These are phyloP conservation scores for Lachancea meyersii DNA, from an alignment of 805 yeast species.

Conservation along the genomic window DNA sequence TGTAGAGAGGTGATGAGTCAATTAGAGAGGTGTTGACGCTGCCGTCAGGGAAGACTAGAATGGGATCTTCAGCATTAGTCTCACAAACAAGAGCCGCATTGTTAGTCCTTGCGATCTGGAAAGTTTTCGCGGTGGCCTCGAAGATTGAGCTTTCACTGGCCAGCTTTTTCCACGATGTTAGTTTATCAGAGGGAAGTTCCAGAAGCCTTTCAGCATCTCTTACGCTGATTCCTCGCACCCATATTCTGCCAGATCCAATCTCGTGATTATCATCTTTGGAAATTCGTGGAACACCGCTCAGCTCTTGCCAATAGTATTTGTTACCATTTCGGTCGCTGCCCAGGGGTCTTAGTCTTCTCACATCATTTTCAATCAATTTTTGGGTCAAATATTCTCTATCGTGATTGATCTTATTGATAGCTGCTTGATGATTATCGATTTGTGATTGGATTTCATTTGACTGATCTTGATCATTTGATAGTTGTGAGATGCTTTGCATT, in stretches of 20 bases:
- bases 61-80: slow-evolving; percentile 15
- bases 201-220: slow-evolving; percentile 39
- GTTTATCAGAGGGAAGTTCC: slow-evolving; percentile 24
- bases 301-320: slow-evolving; percentile 94
- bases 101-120: slow-evolving; percentile 19
- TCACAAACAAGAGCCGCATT: slow-evolving; percentile 15
- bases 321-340: slow-evolving; percentile 83
- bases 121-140: slow-evolving; percentile 24
- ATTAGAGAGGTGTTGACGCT: slow-evolving; percentile 12
- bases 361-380: slow-evolving; percentile 60
- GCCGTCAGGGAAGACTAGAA: slow-evolving; percentile 19
- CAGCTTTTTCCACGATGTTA: slow-evolving; percentile 27
- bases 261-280: slow-evolving; percentile 37
- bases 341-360: slow-evolving; percentile 66
- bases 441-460: slow-evolving; percentile 17
- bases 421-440: slow-evolving; percentile 14
- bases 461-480: neutral
- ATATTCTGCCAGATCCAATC: slow-evolving; percentile 60
- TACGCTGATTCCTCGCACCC: slow-evolving; percentile 85
- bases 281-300: slow-evolving; percentile 64
- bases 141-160: slow-evolving; percentile 17
- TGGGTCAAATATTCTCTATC: slow-evolving; percentile 52
- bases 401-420: slow-evolving; percentile 39
- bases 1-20: slow-evolving; percentile 35
- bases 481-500: slow-evolving; percentile 7